Evolutionary conservation across 257 asterid species (phyloP).

Genomic region (Salvia rosmarinus): DNA sequence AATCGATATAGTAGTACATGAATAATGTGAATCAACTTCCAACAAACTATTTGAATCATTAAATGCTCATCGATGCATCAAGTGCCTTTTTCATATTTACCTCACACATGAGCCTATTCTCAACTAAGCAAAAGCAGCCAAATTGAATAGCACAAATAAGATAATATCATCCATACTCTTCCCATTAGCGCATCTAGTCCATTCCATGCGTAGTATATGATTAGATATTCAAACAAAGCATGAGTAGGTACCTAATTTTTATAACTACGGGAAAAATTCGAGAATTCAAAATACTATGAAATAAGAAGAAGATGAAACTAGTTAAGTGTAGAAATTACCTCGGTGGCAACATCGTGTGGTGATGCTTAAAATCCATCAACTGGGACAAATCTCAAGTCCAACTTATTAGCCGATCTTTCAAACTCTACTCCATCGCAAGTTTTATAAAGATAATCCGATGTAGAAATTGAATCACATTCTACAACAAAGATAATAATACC

Average conservation of each 20-base stretch:
- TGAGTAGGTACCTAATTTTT: not conserved
- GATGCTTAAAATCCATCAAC: conserved; percentile 82
- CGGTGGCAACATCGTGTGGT: conserved; percentile 88
- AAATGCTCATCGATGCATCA: conserved; percentile 8
- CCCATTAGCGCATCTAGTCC: not conserved
- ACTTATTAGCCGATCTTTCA: conserved; percentile 79
- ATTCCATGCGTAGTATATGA: conserved; percentile 5
- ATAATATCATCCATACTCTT: conserved; percentile 15
- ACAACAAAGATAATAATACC: conserved; percentile 94
- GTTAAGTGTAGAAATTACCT: conserved; percentile 50
- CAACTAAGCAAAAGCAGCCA: conserved; percentile 7
- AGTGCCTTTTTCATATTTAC: not conserved
- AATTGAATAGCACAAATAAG: conserved; percentile 3
- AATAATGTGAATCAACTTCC: not conserved
- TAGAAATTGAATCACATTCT: conserved; percentile 85
- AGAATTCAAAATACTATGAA: conserved; percentile 4
- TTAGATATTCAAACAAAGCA: not conserved
- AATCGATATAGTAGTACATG: not conserved
- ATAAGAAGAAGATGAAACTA: not conserved
- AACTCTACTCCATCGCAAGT: conserved; percentile 92
- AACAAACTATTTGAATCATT: not conserved
- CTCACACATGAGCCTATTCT: not conserved
- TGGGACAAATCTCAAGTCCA: conserved; percentile 96
- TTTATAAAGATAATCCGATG: conserved; percentile 87
- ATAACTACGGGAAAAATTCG: not conserved